Conservation (phyloP, 148 eudicot genomes). For the Chenopodium album region DNA sequence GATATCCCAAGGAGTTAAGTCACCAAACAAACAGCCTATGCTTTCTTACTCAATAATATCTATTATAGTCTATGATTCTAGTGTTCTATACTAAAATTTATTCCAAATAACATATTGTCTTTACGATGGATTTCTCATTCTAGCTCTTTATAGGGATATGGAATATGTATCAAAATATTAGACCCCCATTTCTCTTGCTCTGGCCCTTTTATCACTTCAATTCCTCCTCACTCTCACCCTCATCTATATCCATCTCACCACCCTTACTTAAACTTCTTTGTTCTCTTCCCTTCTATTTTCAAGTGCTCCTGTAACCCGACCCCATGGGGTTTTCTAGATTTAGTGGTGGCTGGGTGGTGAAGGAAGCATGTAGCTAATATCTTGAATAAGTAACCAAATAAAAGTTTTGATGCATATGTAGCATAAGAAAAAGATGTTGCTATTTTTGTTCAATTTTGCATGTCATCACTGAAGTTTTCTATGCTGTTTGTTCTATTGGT, state of each 20-base stretch:
- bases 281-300: not conserved
- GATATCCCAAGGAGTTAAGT: not conserved
- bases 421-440: not conserved
- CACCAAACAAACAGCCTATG: not conserved
- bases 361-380: not conserved
- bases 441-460: not conserved
- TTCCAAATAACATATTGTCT: not conserved
- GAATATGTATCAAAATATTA: not conserved
- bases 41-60: not conserved
- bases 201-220: not conserved
- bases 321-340: not conserved
- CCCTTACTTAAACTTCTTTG: not conserved
- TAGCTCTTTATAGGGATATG: not conserved
- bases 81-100: not conserved
- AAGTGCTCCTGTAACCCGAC: not conserved
- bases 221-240: not conserved
- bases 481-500: not conserved
- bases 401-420: not conserved
- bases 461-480: not conserved
- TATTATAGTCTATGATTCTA: not conserved
- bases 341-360: not conserved
- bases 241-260: not conserved
- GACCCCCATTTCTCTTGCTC: not conserved
- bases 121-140: not conserved
- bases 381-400: constrained; percentile 4